Percentiles rank a stretch among this genome's conserved stretches.
Evolutionary conservation across 169 alveolate genomes (phyloP).

Genomic region (Theileria sp.): DNA sequence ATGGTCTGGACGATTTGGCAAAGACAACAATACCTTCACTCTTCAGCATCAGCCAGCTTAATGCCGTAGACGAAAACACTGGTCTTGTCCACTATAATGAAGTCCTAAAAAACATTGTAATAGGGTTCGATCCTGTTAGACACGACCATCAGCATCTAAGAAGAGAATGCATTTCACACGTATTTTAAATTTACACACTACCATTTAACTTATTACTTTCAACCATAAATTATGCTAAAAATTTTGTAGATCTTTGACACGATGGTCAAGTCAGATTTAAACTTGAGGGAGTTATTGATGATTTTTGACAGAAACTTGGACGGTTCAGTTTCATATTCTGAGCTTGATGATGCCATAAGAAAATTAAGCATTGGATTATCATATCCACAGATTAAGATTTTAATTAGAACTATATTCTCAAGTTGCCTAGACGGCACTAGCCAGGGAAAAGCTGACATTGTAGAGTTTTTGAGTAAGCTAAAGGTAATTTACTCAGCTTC

Average conservation of each 20-base stretch:
- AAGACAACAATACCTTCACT: constrained; percentile 64
- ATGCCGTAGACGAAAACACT: constrained; percentile 56
- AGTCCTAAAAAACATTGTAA: constrained; percentile 61
- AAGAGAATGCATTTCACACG: constrained; percentile 62
- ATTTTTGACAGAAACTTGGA: constrained; percentile 81
- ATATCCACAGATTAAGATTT: constrained; percentile 80
- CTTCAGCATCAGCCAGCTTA: constrained; percentile 59
- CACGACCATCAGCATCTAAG: constrained; percentile 48
- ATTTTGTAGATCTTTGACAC: constrained; percentile 73
- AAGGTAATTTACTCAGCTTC: constrained; percentile 77
- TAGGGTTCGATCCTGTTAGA: constrained; percentile 55
- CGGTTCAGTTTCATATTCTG: constrained; percentile 80
- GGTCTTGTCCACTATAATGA: constrained; percentile 71
- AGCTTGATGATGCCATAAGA: constrained; percentile 77
- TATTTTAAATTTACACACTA: neutral
- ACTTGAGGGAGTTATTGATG: constrained; percentile 78
- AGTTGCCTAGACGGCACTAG: constrained; percentile 70
- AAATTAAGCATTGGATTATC: constrained; percentile 78
- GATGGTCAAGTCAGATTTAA: constrained; percentile 77
- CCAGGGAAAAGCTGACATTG: constrained; percentile 80
- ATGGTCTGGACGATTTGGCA: constrained; percentile 54
- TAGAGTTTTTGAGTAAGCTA: constrained; percentile 82
- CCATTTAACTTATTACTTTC: neutral
- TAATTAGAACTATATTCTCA: constrained; percentile 76
- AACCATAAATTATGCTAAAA: neutral